Percentiles rank a stretch among this genome's conserved stretches.
These are phyloP conservation scores for Colletotrichum sp. DNA, from an alignment of 2,329 filamentous ascomycete genomes.

Conservation along the genomic window DNA sequence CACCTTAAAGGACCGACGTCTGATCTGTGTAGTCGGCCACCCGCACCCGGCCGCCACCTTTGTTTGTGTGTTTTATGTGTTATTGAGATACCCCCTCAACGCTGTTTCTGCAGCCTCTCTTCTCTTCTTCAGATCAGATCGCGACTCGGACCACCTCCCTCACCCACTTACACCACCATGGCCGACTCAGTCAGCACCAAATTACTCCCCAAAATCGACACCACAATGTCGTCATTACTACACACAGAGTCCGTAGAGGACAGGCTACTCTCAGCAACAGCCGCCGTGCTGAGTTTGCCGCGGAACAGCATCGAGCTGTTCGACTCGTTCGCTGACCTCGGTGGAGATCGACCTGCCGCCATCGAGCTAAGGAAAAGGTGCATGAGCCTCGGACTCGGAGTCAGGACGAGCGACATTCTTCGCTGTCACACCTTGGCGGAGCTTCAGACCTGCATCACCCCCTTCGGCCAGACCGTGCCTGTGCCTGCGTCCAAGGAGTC, in stretches of 20 bases:
- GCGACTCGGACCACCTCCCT: neutral
- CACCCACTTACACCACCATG: conserved; percentile 9
- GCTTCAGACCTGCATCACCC: conserved; percentile 45
- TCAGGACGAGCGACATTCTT: conserved; percentile 45
- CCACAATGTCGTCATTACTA: conserved; percentile 17
- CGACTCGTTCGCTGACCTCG: conserved; percentile 50
- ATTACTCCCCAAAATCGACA: conserved; percentile 27
- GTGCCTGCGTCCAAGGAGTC: conserved; percentile 8
- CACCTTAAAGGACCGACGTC: neutral
- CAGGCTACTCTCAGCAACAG: conserved; percentile 37
- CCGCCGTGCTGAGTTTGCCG: conserved; percentile 40
- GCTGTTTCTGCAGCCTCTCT: neutral
- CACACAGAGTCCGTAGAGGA: conserved; percentile 28
- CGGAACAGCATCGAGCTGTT: conserved; percentile 35
- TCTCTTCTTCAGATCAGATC: conserved; percentile 10
- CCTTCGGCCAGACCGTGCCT: conserved; percentile 18
- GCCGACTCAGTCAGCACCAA: conserved; percentile 8
- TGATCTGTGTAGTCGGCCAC: conserved; percentile 10
- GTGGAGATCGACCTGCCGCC: conserved; percentile 43
- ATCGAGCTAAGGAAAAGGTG: conserved; percentile 36
- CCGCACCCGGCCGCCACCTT: neutral
- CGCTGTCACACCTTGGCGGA: conserved; percentile 49
- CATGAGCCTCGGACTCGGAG: conserved; percentile 37
- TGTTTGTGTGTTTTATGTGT: conserved; percentile 7
- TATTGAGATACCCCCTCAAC: conserved; percentile 19